Conservation (phyloP, 805 yeast genomes). For the Candida pini region DNA sequence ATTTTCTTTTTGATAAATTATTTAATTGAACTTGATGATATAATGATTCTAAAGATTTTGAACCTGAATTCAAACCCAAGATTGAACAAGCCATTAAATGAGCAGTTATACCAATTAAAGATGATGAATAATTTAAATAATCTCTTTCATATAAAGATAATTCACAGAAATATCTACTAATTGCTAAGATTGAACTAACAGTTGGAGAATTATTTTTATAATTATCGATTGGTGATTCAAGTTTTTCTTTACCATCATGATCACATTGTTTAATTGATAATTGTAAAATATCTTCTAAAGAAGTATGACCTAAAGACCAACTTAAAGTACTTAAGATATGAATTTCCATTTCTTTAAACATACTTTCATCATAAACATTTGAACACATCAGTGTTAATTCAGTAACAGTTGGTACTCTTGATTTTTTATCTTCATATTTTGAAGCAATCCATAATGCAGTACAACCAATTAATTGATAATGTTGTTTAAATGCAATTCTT, state of each 20-base stretch:
- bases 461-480: conserved; percentile 84
- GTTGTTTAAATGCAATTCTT: conserved; percentile 77
- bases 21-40: conserved; percentile 9
- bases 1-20: conserved; percentile 6
- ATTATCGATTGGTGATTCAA: conserved; percentile 21
- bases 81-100: conserved; percentile 50
- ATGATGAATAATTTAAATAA: conserved; percentile 38
- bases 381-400: conserved; percentile 54
- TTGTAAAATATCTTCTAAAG: conserved; percentile 48
- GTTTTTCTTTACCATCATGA: conserved; percentile 27
- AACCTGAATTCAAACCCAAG: conserved; percentile 42
- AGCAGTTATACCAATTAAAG: conserved; percentile 45
- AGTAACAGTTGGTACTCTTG: conserved; percentile 49
- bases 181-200: conserved; percentile 49
- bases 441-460: conserved; percentile 93
- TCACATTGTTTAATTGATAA: conserved; percentile 30
- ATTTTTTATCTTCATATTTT: conserved; percentile 62
- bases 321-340: conserved; percentile 36
- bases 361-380: conserved; percentile 45
- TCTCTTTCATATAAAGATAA: conserved; percentile 43
- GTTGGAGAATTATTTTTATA: conserved; percentile 30
- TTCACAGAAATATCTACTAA: conserved; percentile 51
- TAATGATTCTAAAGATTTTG: conserved; percentile 27
- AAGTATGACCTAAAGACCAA: conserved; percentile 40
- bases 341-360: conserved; percentile 43